These are phyloP conservation scores for Yarrowia sp. DNA, from an alignment of 805 yeast species.

Conservation along the genomic window DNA sequence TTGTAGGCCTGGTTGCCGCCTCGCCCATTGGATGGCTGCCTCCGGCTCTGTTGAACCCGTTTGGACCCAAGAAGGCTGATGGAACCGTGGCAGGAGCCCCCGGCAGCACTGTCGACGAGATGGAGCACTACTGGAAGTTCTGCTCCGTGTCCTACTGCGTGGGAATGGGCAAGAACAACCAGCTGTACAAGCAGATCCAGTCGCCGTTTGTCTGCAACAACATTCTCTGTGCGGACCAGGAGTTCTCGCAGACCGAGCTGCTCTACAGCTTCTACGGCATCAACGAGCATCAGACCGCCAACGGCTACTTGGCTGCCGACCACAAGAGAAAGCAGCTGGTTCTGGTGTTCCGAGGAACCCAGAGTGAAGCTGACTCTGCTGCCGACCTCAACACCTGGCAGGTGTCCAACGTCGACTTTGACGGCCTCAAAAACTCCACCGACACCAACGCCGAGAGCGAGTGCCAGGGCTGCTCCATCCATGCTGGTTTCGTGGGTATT, in stretches of 20 bases:
- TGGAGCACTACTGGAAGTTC: conserved; percentile 24
- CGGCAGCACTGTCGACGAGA: not conserved
- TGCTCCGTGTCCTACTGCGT: conserved; percentile 13
- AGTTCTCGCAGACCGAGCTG: conserved; percentile 15
- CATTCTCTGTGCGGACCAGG: conserved; percentile 8
- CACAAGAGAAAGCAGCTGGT: conserved; percentile 4
- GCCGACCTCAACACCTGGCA: conserved; percentile 15
- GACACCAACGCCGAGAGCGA: not conserved
- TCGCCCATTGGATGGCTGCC: conserved; percentile 9
- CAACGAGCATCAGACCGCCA: conserved; percentile 2
- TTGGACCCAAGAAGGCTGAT: not conserved
- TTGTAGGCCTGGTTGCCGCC: not conserved
- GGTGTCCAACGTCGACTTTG: not conserved
- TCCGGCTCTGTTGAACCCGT: not conserved
- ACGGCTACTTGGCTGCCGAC: conserved; percentile 1
- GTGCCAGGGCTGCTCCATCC: conserved; percentile 2
- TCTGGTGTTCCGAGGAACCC: conserved; percentile 8
- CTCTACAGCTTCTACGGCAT: conserved; percentile 7
- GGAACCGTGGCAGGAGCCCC: not conserved
- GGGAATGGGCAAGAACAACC: conserved; percentile 6
- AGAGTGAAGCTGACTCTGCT: not conserved
- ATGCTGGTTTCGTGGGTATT: conserved; percentile 7
- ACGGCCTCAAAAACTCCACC: not conserved
- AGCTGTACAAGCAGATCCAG: conserved; percentile 1
- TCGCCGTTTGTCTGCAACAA: conserved; percentile 6